phyloP scores from a whole-genome alignment of 1,284 basidiomycete genomes.

The Ustilago tritici region DNA sequence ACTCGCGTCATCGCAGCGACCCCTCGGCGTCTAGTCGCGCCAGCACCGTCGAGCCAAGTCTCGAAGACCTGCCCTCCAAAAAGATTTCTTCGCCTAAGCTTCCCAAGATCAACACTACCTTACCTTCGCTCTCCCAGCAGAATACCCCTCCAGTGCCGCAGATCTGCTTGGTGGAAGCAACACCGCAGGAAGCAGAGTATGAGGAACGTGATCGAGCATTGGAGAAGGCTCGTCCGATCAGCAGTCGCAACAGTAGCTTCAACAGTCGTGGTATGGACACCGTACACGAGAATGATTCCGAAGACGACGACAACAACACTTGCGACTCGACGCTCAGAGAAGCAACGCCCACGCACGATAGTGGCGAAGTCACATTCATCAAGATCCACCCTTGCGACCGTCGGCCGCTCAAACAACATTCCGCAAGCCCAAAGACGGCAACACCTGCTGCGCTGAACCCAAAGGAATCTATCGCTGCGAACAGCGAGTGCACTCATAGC shows the following conservation, averaged over 20 bases:
- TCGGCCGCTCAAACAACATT: background rate
- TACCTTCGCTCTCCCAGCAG: background rate
- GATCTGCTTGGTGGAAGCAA: constrained; percentile 28
- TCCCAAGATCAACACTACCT: constrained; percentile 30
- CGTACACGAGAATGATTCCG: constrained; percentile 23
- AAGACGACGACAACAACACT: constrained; percentile 13
- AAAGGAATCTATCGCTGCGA: background rate
- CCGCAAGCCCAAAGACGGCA: constrained; percentile 5
- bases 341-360: background rate
- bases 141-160: constrained; percentile 16
- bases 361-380: constrained; percentile 12
- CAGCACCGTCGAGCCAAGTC: constrained; percentile 24
- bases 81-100: constrained; percentile 14
- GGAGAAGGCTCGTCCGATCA: background rate
- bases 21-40: constrained; percentile 31
- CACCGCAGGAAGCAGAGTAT: constrained; percentile 29
- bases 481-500: background rate
- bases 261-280: constrained; percentile 25
- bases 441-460: background rate
- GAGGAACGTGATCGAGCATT: constrained; percentile 27
- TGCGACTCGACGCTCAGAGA: background rate
- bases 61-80: background rate
- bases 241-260: constrained; percentile 12
- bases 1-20: constrained; percentile 26
- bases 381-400: constrained; percentile 18